Evolutionary conservation across 2,329 filamentous ascomycete species (phyloP).

Genomic region (Cladobotryum mycophilum): DNA sequence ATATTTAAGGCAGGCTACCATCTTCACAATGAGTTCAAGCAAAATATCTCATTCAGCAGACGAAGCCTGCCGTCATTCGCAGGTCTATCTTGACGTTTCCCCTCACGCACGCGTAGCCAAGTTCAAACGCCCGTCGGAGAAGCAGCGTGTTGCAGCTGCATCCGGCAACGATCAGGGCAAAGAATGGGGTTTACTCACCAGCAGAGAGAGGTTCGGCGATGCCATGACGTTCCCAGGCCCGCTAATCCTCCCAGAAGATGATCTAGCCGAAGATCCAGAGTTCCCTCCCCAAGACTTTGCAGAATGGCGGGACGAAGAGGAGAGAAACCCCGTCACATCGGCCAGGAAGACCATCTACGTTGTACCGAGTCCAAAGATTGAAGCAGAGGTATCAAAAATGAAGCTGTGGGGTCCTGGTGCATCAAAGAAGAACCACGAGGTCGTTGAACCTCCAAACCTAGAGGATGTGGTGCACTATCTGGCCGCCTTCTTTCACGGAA

Average conservation of each 20-base stretch:
- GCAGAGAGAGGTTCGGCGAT: slow-evolving; percentile 15
- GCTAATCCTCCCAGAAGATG: slow-evolving; percentile 53
- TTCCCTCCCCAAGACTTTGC: slow-evolving; percentile 45
- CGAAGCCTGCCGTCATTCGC: neutral
- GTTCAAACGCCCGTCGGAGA: slow-evolving; percentile 23
- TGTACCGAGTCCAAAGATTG: slow-evolving; percentile 37
- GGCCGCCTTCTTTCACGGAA: slow-evolving; percentile 44
- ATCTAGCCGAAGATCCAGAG: slow-evolving; percentile 47
- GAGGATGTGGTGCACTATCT: slow-evolving; percentile 33
- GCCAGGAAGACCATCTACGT: slow-evolving; percentile 49
- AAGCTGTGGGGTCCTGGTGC: slow-evolving; percentile 31
- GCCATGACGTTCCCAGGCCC: slow-evolving; percentile 47
- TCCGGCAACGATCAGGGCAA: slow-evolving; percentile 17
- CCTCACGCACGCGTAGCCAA: slow-evolving; percentile 12
- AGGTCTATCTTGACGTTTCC: slow-evolving; percentile 6
- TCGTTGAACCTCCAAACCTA: slow-evolving; percentile 17
- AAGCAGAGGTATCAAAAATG: slow-evolving; percentile 31
- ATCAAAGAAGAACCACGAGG: slow-evolving; percentile 17
- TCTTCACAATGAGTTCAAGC: no score
- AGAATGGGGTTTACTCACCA: neutral
- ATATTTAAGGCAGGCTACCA: no score
- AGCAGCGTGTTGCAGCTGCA: slow-evolving; percentile 25
- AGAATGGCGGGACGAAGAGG: slow-evolving; percentile 39
- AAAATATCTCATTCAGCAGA: neutral
- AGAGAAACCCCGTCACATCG: slow-evolving; percentile 44